Percentiles rank a stretch among this genome's conserved stretches.
These are phyloP conservation scores for Chlamydomonas reinhardtii DNA, from an alignment of 163 green algal species.

Conservation along the genomic window DNA sequence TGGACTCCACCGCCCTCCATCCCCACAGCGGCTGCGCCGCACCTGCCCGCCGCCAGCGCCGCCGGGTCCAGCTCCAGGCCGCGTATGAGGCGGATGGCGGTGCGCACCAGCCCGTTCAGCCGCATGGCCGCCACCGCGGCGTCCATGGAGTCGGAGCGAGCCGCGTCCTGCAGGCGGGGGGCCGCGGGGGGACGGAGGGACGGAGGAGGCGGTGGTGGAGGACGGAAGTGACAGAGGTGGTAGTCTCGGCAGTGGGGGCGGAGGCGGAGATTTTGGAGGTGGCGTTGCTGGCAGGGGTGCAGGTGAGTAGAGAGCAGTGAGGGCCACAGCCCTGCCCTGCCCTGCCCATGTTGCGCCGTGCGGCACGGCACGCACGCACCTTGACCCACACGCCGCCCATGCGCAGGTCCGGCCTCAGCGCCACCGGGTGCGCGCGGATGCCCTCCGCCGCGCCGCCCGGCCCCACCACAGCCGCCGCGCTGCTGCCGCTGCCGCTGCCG, in stretches of 20 bases:
- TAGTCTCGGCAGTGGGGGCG: not conserved
- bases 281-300: no score
- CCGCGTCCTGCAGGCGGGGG: constrained; percentile 4
- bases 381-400: constrained; percentile 39
- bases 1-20: not conserved
- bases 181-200: not conserved
- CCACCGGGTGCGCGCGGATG: not conserved
- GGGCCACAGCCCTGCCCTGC: no score
- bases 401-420: not conserved
- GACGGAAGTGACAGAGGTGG: no score
- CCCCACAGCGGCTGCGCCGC: no score
- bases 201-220: not conserved
- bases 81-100: constrained; percentile 29
- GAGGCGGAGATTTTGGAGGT: not conserved
- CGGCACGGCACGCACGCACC: no score
- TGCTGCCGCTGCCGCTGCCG: no score
- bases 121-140: constrained; percentile 7
- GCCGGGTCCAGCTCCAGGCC: constrained; percentile 20
- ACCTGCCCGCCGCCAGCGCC: constrained; percentile 22
- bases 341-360: no score
- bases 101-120: constrained; percentile 43
- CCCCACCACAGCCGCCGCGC: not conserved
- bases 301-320: no score
- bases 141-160: constrained; percentile 46
- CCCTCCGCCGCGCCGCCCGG: not conserved